Conservation (phyloP, 208 protist genomes). For the Wallacemonas rigidus region DNA sequence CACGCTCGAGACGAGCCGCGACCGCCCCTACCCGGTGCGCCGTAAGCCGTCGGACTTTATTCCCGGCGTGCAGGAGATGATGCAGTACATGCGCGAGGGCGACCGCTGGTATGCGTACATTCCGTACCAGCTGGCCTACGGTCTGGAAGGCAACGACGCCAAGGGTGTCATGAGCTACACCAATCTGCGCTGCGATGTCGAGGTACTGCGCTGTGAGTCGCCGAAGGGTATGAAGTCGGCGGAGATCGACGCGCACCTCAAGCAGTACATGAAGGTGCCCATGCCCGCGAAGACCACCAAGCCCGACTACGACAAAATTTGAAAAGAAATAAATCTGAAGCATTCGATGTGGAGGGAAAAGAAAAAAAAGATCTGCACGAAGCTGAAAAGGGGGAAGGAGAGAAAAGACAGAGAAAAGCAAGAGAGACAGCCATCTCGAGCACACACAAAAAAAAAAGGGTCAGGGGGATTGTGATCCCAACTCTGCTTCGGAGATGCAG, state of each 20-base stretch:
- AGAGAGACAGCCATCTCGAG: no score
- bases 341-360: background rate
- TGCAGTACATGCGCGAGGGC: slow-evolving; percentile 88
- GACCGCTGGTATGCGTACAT: slow-evolving; percentile 79
- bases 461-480: no score
- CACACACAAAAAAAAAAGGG: no score
- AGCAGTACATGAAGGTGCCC: slow-evolving; percentile 42
- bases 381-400: no score
- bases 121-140: slow-evolving; percentile 77
- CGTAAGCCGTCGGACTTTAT: slow-evolving; percentile 65
- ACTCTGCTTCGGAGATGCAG: no score
- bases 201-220: slow-evolving; percentile 53
- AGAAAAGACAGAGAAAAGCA: no score
- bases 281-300: slow-evolving; percentile 34
- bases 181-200: slow-evolving; percentile 66
- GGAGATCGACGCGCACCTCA: slow-evolving; percentile 62
- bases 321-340: background rate
- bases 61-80: slow-evolving; percentile 62
- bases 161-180: slow-evolving; percentile 42
- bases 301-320: slow-evolving; percentile 39
- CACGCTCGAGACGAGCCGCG: slow-evolving; percentile 59
- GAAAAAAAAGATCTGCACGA: background rate
- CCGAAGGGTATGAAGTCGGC: slow-evolving; percentile 45
- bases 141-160: slow-evolving; percentile 36
- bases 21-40: slow-evolving; percentile 45